phyloP scores from a whole-genome alignment of 441 rosid species.

The Biscutella laevigata region DNA sequence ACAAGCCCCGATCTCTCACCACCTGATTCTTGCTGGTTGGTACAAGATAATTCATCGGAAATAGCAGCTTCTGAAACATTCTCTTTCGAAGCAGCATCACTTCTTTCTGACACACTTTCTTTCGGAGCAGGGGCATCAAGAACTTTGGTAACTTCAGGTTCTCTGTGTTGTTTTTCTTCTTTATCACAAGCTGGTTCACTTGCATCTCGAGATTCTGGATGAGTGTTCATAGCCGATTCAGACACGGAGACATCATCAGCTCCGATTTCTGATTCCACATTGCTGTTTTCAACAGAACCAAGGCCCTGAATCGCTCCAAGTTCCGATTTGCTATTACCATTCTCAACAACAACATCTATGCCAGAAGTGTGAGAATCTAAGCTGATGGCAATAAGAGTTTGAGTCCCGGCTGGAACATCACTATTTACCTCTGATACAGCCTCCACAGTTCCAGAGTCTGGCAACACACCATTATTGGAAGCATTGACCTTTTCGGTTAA shows the following conservation, averaged over 20 bases:
- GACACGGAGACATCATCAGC: no score
- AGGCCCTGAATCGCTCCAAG: constrained; percentile 14
- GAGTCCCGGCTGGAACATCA: constrained; percentile 15
- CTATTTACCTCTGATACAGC: constrained; percentile 14
- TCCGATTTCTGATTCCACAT: constrained; percentile 19
- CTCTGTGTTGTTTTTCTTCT: constrained; percentile 12
- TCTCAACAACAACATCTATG: constrained; percentile 16
- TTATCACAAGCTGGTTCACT: constrained; percentile 14
- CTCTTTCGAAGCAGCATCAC: constrained; percentile 20
- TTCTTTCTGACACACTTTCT: no score
- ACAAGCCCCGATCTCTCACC: constrained; percentile 18
- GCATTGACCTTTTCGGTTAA: constrained; percentile 23
- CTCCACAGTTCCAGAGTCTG: constrained; percentile 13
- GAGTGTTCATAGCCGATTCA: constrained; percentile 11
- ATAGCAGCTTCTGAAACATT: constrained; percentile 15
- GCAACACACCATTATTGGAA: constrained; percentile 18
- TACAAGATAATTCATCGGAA: constrained; percentile 20
- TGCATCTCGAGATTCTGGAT: constrained; percentile 20
- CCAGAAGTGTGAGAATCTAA: constrained; percentile 16
- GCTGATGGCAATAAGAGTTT: neutral
- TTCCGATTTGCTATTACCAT: constrained; percentile 14
- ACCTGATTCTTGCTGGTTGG: constrained; percentile 24
- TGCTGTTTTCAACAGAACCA: neutral
- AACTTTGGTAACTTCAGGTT: constrained; percentile 18
- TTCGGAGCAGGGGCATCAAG: constrained; percentile 14